Evolutionary conservation across 129 eudicot species (phyloP), one percentile per base, ranked within the genome.

Genomic region (Rutidosis leptorrhynchoides): DNA sequence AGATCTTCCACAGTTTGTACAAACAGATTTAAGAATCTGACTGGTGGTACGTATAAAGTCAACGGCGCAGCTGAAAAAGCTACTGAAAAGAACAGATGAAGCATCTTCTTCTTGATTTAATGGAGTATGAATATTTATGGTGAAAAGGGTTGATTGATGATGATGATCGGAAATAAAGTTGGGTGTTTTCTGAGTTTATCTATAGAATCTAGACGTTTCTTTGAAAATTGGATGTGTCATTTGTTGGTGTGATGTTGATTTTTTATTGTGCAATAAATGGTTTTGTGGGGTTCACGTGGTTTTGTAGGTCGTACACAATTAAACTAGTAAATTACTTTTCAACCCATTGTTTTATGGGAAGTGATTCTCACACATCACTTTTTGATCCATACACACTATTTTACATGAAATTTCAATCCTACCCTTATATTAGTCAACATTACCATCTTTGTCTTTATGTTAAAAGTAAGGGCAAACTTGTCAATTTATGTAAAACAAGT

Each of bases 41-140:
- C 35, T 14, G 98, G 98, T 3, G 98, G 98, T 3, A 92, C 71
- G 48, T 92, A 92, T 24, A 92, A 76, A 58, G 90, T 85, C 83
- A 92, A 79, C 72, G 98, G 98, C 70, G 82, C 96, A 19, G 98
- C 95, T 22, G 98, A 88, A 49, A 92, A 88, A 2, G 96, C 96
- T 60, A 86, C 87, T 7, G 96, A 83, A 27, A 92, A 88, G 81
- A 92, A 85, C 79, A 86, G 55, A 61, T 83, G 95, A 75, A 88
- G 10, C 96, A 93, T 86, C 83, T 78, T 62, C 46, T 40, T 40
- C 46, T 40, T 40, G 46, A 37, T 37, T 37, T 6, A 32, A 6
- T 32, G n/a, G n/a, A n/a, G n/a, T n/a, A n/a, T n/a, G n/a, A 32
- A 32, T 32, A 32, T 32, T 7, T 30, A 40, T 40, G 46, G 46